Base-by-base conservation (phyloP, 2,329 filamentous ascomycete genomes). In the Periconia macrospinosa region DNA sequence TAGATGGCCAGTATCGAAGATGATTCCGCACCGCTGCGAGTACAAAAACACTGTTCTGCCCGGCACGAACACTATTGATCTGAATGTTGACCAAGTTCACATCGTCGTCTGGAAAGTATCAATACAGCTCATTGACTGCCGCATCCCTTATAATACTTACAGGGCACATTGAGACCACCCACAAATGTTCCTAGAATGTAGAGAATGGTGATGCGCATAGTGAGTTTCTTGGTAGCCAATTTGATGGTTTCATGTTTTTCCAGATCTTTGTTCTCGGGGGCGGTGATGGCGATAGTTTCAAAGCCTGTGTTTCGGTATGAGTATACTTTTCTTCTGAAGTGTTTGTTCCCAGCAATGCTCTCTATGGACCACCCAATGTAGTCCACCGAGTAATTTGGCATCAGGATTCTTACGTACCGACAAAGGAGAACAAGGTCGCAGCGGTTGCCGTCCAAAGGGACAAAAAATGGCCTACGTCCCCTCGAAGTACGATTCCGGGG, bases 161-260 rank as follows among this genome's bases (percentile, higher is more conserved):
- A 75, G 6, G 75, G 75, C 15, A 79, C 74, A 54, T 77, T 76
- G 35, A 78, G 67, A 1, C 75, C 75, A 17, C 74, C 73, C 3
- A 72, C 71, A 56, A 80, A 73, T 23, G 74, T 73, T 8, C 70
- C 67, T 15, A 79, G 65, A n/a, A 72, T 56, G 55, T 79, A 79
- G 2, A 78, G 67, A 10, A 76, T 65, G n/a, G 78, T 72, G 44
- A 79, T 74, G 40, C 76, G 73, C 18, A 78, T 60, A 7, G 69
- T 70, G 42, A 77, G 72, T 59, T 78, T 79, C 46, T 76, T 68
- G 3, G 73, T 76, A 1, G 76, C 76, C 43, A 79, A 71, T 55
- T 78, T 79, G 62, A 80, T 74, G 1, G 72, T 75, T 56, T 79
- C 74, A 23, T 75, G 70, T 23, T 67, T 72, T 41, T 72, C 70